phyloP scores from a whole-genome alignment of 192 early-diverging fungal genomes.

The Powellomyces hirtus region DNA sequence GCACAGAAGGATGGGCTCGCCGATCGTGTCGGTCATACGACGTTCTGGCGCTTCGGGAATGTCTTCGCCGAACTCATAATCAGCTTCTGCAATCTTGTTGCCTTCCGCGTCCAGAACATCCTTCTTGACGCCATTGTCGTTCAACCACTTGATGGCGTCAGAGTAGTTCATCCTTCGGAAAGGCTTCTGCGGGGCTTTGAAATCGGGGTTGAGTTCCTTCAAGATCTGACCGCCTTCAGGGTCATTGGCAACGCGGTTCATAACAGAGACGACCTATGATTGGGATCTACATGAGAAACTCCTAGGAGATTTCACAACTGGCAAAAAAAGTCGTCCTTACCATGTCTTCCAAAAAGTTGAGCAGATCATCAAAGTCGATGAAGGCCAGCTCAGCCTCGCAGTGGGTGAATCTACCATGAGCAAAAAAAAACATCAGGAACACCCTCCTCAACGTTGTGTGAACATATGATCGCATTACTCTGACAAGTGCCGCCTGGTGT shows the following conservation, averaged over 20 bases:
- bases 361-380: conserved; percentile 87
- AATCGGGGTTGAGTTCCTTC: conserved; percentile 87
- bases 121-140: conserved; percentile 85
- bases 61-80: conserved; percentile 97
- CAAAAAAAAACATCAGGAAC: neutral
- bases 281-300: too few relatives aligned
- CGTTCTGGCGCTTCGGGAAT: conserved; percentile 98
- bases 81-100: conserved; percentile 46
- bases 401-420: conserved; percentile 65
- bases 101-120: conserved; percentile 72
- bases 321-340: conserved; percentile 50
- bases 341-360: conserved; percentile 87
- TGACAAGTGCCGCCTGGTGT: conserved; percentile 94
- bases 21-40: conserved; percentile 97
- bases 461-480: conserved; percentile 54
- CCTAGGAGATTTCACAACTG: too few relatives aligned
- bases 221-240: conserved; percentile 72
- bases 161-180: conserved; percentile 96
- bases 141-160: conserved; percentile 94
- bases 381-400: conserved; percentile 96
- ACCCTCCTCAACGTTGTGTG: neutral
- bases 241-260: conserved; percentile 77
- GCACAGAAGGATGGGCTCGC: conserved; percentile 90
- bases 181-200: conserved; percentile 77
- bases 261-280: conserved; percentile 41